Evolutionary conservation across 768 basidiomycete species (phyloP), one percentile per base, ranked within the genome.

Genomic region (Coprinellus micaceus): DNA sequence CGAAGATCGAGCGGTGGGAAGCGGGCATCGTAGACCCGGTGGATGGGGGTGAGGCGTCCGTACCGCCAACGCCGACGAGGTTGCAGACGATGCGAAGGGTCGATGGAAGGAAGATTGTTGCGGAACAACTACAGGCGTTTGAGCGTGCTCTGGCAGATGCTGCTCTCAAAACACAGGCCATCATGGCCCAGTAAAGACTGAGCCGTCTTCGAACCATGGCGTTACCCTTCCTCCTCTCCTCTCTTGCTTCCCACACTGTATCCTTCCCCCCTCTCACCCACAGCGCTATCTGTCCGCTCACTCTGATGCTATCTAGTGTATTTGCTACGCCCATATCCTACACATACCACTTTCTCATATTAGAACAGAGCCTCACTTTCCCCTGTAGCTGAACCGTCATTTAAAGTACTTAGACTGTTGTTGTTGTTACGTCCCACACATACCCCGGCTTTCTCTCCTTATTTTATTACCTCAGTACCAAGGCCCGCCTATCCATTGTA

Each of bases 1-100:
- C 77, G 57, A 82, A 76, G 67, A 90, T 94, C 54, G 89, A 91
- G 69, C 79, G 76, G 66, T 93, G 92, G 92, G 91, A 94, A 64
- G 77, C 82, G 7, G 88, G 82, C 1, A 66, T 79, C 22, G 69
- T 71, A 56, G 82, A 81, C 76, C 73, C 11, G 72, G 72, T 19
- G 70, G 71, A 43, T 43, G 43, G 6, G 69, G 68, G 41, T 37
- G 26, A n/a, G 0, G 54, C 58, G 29, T 47, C 61, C 59, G 67
- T 57, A 26, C 60, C 70, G 22, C 51, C 65, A 24, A 70, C 73
- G 22, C 70, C 72, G 5, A 64, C 69, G 26, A 67, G 65, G 56
- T 52, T 61, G 33, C 60, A 62, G 12, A 63, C 68, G 53, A 80
- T 33, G 33, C 33, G 76, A 63, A 72, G 85, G 62, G 68, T 85